Evolutionary conservation across 306 rosid genomes (phyloP).

Genomic region (Quercus rubra): DNA sequence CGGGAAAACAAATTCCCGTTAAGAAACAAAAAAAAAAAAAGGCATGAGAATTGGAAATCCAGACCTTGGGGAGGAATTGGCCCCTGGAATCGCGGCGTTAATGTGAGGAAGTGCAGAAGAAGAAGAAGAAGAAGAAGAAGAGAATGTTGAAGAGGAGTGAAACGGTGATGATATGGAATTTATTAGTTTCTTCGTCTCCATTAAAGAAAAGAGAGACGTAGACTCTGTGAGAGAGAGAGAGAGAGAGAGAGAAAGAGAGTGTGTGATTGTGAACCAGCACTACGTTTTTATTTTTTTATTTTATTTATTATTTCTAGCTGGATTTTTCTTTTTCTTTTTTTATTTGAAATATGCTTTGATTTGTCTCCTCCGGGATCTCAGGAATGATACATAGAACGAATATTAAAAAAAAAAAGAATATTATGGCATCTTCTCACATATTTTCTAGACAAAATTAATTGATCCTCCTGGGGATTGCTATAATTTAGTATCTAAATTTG

Average conservation of each 20-base stretch:
- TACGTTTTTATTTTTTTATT: neutral
- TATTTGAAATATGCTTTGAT: neutral
- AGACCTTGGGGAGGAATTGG: slow-evolving; percentile 1
- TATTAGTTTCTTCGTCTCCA: neutral
- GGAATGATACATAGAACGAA: neutral
- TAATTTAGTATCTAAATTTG: too few relatives aligned
- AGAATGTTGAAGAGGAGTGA: neutral
- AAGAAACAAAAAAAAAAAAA: neutral
- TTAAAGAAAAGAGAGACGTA: neutral
- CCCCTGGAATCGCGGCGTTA: neutral
- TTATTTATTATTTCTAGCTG: neutral
- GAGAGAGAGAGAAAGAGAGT: neutral
- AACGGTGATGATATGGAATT: neutral
- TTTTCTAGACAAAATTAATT: too few relatives aligned
- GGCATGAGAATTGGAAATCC: slow-evolving; percentile 18
- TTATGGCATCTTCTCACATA: neutral
- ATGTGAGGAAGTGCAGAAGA: neutral
- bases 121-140: too few relatives aligned
- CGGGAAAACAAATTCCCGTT: neutral
- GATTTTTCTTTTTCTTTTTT: neutral
- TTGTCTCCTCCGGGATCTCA: neutral
- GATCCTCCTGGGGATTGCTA: too few relatives aligned
- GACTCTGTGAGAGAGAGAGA: neutral
- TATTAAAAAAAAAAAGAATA: neutral
- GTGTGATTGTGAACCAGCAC: neutral